phyloP scores from a whole-genome alignment of 345 rosid genomes.

The Corchorus olitorius region DNA sequence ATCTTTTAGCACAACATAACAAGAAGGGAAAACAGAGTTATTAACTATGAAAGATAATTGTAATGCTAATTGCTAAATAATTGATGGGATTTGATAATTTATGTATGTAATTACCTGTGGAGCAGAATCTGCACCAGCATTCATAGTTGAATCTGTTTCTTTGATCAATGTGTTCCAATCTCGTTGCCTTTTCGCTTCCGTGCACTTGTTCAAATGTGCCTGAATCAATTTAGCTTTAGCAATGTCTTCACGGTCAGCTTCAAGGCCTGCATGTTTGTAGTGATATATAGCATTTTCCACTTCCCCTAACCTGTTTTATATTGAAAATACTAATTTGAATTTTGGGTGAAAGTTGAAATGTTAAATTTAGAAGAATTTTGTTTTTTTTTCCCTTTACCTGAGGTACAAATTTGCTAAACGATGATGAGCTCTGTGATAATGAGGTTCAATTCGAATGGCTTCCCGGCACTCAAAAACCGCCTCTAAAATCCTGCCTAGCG shows the following conservation, averaged over 20 bases:
- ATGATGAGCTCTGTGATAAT: slow-evolving; percentile 89
- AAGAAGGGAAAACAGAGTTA: background rate
- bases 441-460: slow-evolving; percentile 85
- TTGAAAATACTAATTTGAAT: background rate
- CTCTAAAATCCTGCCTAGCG: slow-evolving; percentile 79
- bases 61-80: too few relatives aligned
- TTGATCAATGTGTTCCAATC: slow-evolving; percentile 73
- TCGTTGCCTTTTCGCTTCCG: slow-evolving; percentile 61
- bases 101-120: slow-evolving; percentile 51
- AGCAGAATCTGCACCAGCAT: slow-evolving; percentile 85
- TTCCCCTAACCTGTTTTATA: slow-evolving; percentile 69
- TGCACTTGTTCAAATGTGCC: slow-evolving; percentile 57
- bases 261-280: slow-evolving; percentile 82
- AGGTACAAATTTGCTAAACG: slow-evolving; percentile 81
- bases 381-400: slow-evolving; percentile 45
- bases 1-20: slow-evolving; percentile 35
- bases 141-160: slow-evolving; percentile 56
- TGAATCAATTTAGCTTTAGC: slow-evolving; percentile 67
- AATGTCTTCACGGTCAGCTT: slow-evolving; percentile 73
- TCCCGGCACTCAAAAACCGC: slow-evolving; percentile 93
- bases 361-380: background rate
- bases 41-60: background rate
- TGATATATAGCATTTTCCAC: slow-evolving; percentile 85
- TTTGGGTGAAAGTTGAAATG: background rate
- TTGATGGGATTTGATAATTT: background rate